Evolutionary conservation across 371 early-diverging fungal genomes (phyloP).

Genomic region (Mortierella sp.): DNA sequence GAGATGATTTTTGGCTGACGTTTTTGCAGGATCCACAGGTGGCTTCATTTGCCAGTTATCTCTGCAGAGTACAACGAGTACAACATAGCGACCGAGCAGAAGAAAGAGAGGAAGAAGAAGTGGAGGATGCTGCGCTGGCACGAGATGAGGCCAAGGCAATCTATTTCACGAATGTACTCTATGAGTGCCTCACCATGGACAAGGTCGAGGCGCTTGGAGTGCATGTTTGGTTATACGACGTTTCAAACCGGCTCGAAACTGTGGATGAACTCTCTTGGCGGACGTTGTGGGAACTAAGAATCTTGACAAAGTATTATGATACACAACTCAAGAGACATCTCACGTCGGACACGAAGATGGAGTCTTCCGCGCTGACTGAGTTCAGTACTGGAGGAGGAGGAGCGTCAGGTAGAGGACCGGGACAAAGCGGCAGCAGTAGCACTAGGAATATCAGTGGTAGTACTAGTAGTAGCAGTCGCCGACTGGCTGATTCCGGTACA

Average conservation of each 20-base stretch:
- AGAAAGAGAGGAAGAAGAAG: neutral
- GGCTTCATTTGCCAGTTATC: slow-evolving; percentile 51
- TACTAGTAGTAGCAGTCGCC: neutral
- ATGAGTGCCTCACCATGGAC: slow-evolving; percentile 51
- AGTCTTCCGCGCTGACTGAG: neutral
- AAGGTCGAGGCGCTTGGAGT: slow-evolving; percentile 38
- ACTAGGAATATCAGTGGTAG: neutral
- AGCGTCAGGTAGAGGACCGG: neutral
- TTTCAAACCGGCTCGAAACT: slow-evolving; percentile 35
- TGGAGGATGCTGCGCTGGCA: neutral
- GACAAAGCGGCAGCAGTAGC: neutral
- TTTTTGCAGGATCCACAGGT: slow-evolving; percentile 56
- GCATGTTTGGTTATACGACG: slow-evolving; percentile 52
- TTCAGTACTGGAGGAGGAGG: neutral
- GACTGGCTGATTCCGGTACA: neutral
- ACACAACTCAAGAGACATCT: slow-evolving; percentile 19
- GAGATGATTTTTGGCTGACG: slow-evolving; percentile 37
- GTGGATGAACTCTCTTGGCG: slow-evolving; percentile 30
- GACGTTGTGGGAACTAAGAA: slow-evolving; percentile 41
- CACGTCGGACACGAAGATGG: slow-evolving; percentile 1
- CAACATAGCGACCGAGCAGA: neutral
- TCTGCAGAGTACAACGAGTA: slow-evolving; percentile 32
- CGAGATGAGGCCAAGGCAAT: slow-evolving; percentile 20
- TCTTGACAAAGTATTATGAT: slow-evolving; percentile 39
- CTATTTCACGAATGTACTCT: slow-evolving; percentile 39